Evolutionary conservation across 148 eudicot genomes (phyloP).

Genomic region (Dianthus caryophyllus): DNA sequence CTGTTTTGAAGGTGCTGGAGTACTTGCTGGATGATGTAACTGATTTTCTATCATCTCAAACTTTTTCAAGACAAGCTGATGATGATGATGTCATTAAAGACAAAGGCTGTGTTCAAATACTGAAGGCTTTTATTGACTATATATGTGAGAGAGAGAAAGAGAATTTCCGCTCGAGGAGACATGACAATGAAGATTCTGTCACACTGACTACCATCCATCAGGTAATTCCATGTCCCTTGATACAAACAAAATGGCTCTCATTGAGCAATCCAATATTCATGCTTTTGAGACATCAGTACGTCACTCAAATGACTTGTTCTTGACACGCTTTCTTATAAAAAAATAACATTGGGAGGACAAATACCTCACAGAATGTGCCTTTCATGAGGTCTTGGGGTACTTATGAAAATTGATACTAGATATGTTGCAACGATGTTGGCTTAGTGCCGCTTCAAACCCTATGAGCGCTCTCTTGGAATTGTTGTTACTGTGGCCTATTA

Average conservation of each 20-base stretch:
- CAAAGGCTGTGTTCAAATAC: constrained; percentile 52
- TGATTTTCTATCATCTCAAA: constrained; percentile 52
- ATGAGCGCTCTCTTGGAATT: background rate
- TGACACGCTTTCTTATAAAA: background rate
- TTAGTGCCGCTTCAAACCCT: no score
- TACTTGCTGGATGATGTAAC: constrained; percentile 81
- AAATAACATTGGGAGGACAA: background rate
- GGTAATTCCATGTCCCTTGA: constrained; percentile 34
- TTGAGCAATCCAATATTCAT: background rate
- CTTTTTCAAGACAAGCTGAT: constrained; percentile 31
- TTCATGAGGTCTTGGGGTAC: no score
- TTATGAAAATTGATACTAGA: no score
- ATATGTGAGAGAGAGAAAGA: constrained; percentile 80
- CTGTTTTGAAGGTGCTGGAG: constrained; percentile 61
- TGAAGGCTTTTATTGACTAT: constrained; percentile 67
- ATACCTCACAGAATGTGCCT: background rate
- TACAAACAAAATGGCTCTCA: background rate
- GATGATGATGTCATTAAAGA: constrained; percentile 26
- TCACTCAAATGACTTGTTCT: background rate
- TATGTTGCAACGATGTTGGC: no score
- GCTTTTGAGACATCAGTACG: background rate
- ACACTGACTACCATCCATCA: constrained; percentile 93
- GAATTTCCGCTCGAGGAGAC: constrained; percentile 69
- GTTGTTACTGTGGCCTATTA: background rate
- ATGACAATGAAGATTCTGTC: constrained; percentile 72